phyloP scores from a whole-genome alignment of 2,329 filamentous ascomycete genomes.

The Coniochaeta sp. region DNA sequence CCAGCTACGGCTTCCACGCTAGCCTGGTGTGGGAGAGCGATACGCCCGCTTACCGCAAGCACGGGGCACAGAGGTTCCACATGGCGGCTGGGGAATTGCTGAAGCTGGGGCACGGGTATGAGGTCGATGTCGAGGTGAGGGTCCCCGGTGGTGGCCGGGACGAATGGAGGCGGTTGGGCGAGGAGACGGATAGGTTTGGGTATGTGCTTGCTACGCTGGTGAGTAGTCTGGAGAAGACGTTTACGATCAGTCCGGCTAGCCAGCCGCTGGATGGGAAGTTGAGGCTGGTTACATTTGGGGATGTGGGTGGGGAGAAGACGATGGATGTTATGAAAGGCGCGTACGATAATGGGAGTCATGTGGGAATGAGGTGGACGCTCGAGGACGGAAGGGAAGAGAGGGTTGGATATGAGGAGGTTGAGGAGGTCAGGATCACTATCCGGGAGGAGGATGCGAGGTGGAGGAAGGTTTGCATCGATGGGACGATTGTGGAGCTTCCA shows the following conservation, averaged over 20 bases:
- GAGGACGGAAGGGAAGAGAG: constrained; percentile 39
- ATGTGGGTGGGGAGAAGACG: constrained; percentile 53
- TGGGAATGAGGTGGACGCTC: constrained; percentile 40
- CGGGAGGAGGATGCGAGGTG: constrained; percentile 63
- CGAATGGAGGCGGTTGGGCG: constrained; percentile 15
- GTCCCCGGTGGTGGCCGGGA: constrained; percentile 9
- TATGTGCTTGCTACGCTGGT: constrained; percentile 74
- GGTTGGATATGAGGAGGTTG: constrained; percentile 66
- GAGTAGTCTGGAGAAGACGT: constrained; percentile 73
- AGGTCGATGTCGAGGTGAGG: constrained; percentile 30
- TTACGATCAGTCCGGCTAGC: constrained; percentile 71
- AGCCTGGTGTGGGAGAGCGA: constrained; percentile 87
- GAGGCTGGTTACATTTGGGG: constrained; percentile 67
- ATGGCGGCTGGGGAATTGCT: constrained; percentile 77
- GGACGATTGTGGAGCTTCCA: constrained; percentile 66
- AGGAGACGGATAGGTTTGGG: constrained; percentile 47
- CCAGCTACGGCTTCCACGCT: constrained; percentile 85
- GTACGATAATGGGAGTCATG: constrained; percentile 50
- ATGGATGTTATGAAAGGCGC: constrained; percentile 70
- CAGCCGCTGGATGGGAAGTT: constrained; percentile 63
- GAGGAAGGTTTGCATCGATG: constrained; percentile 87
- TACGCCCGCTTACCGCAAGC: constrained; percentile 69
- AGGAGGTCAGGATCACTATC: constrained; percentile 59
- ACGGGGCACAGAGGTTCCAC: constrained; percentile 70
- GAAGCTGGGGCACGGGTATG: constrained; percentile 42